A percentile compares a stretch with the other conserved stretches of the same genome.
Evolutionary conservation across 1,284 basidiomycete species (phyloP).

Genomic region (Ceratobasidium sp.): DNA sequence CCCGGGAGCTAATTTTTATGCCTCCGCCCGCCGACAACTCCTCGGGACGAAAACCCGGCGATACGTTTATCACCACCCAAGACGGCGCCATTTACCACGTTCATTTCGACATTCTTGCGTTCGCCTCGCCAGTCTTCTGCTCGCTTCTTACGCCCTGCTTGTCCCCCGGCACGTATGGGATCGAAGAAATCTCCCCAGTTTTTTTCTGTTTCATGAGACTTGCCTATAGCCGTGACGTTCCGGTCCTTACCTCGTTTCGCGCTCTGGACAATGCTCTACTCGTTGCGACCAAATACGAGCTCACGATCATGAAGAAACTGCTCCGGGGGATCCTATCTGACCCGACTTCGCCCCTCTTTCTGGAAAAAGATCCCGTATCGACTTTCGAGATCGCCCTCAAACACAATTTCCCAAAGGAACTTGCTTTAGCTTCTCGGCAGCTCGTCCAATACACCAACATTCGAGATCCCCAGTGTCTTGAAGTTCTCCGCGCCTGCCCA

Average conservation of each 20-base stretch:
- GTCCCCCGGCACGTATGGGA: neutral
- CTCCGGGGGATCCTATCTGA: slow-evolving; percentile 7
- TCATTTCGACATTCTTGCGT: slow-evolving; percentile 39
- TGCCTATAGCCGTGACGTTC: slow-evolving; percentile 28
- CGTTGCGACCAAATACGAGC: slow-evolving; percentile 4
- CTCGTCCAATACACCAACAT: slow-evolving; percentile 15
- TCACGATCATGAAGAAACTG: slow-evolving; percentile 22
- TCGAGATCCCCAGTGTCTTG: slow-evolving; percentile 2
- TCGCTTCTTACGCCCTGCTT: slow-evolving; percentile 8
- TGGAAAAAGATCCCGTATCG: slow-evolving; percentile 23
- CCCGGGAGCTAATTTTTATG: neutral
- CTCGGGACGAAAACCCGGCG: slow-evolving; percentile 5
- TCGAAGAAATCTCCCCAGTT: neutral
- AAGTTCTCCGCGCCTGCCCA: neutral
- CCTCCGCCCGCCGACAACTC: neutral
- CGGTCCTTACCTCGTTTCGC: slow-evolving; percentile 1
- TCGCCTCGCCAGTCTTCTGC: slow-evolving; percentile 19
- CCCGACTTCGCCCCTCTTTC: neutral
- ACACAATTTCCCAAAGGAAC: slow-evolving; percentile 13
- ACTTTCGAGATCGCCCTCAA: slow-evolving; percentile 13
- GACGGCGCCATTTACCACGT: slow-evolving; percentile 20
- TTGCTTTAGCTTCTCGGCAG: neutral
- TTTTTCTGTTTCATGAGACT: slow-evolving; percentile 18
- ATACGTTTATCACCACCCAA: slow-evolving; percentile 14
- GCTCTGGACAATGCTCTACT: slow-evolving; percentile 29